Percentiles rank a stretch among this genome's conserved stretches.
These are phyloP conservation scores for Alternaria metachromatica DNA, from an alignment of 2,329 filamentous ascomycete species.

Conservation along the genomic window DNA sequence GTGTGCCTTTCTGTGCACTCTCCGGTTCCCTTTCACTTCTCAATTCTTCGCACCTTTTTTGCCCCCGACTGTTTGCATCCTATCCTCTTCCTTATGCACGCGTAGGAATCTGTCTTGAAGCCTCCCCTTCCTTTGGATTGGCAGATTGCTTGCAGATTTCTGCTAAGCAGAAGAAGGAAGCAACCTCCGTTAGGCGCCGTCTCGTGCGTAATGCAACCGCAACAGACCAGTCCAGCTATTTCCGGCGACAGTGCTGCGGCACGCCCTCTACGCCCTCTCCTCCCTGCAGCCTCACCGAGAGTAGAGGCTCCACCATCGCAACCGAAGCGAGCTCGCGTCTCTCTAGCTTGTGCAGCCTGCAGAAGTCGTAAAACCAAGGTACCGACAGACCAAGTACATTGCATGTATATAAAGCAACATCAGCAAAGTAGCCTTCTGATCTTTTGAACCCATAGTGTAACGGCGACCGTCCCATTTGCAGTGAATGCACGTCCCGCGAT, in stretches of 20 bases:
- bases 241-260: constrained; percentile 2
- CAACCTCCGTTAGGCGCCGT: not conserved
- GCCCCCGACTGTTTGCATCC: not conserved
- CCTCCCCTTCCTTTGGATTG: not conserved
- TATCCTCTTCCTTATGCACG: not conserved
- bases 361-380: constrained; percentile 29
- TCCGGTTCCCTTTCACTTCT: not conserved
- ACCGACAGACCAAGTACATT: not conserved
- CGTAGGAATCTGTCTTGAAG: not conserved
- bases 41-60: not conserved
- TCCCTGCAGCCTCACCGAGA: constrained; percentile 18
- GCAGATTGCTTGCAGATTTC: not conserved
- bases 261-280: constrained; percentile 18
- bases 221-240: constrained; percentile 1
- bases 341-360: constrained; percentile 25
- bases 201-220: constrained; percentile 4
- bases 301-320: constrained; percentile 5
- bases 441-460: constrained; percentile 15
- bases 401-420: not conserved
- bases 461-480: constrained; percentile 21
- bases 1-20: not conserved
- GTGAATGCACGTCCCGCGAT: constrained; percentile 21
- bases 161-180: not conserved
- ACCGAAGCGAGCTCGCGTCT: constrained; percentile 20
- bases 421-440: not conserved